Conservation (phyloP, 108 stramenopile genomes). For the Pseudonitzschia multistriata region DNA sequence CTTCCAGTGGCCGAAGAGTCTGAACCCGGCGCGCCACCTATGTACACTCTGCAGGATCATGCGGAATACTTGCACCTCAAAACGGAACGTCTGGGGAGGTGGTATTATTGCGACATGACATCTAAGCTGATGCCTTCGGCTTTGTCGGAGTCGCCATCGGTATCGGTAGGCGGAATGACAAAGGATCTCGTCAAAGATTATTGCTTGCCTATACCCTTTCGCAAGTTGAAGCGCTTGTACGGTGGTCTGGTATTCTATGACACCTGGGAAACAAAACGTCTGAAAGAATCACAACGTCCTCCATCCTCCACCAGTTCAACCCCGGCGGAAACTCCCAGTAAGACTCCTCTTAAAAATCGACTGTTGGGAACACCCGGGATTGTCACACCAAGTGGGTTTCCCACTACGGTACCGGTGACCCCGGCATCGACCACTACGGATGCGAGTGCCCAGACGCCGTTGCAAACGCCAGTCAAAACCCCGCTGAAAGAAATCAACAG, state of each 20-base stretch:
- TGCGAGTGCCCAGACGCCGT: too few species aligned
- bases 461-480: background rate
- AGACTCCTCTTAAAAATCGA: background rate
- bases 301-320: slow-evolving; percentile 4
- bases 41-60: slow-evolving; percentile 45
- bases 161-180: background rate
- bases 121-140: slow-evolving; percentile 16
- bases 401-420: background rate
- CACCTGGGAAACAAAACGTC: slow-evolving; percentile 1
- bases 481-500: slow-evolving; percentile 1
- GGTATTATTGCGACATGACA: slow-evolving; percentile 40
- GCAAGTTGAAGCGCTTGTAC: slow-evolving; percentile 40
- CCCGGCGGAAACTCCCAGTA: background rate
- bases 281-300: background rate
- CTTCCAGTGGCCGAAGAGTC: background rate
- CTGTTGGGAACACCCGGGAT: background rate
- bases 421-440: background rate
- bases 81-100: slow-evolving; percentile 36
- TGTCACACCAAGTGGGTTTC: background rate
- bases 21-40: background rate
- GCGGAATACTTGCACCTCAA: slow-evolving; percentile 34
- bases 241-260: slow-evolving; percentile 30
- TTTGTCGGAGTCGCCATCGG: background rate
- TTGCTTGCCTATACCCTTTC: slow-evolving; percentile 36
- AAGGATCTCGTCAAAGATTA: slow-evolving; percentile 38